Evolutionary conservation across 2,329 filamentous ascomycete species (phyloP), one percentile per base, ranked within the genome.

Genomic region (Neofusicoccum laricinum): DNA sequence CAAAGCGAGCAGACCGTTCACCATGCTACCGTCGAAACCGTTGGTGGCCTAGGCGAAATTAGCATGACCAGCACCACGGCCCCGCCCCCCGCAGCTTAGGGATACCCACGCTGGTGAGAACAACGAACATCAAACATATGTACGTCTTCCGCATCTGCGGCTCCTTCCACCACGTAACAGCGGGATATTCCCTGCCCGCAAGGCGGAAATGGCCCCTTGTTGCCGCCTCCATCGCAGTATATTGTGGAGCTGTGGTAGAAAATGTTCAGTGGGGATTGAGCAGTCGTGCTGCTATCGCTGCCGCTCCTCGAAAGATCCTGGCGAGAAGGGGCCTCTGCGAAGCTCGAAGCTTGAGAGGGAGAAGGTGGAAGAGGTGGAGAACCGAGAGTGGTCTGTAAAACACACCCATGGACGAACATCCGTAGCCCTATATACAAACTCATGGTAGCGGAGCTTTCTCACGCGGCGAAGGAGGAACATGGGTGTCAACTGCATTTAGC

Each of bases 151-250:
- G 62, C 61, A 75, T 62, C 19, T 67, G 68, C 4, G 71, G 65
- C 41, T 73, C 71, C 30, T 68, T 70, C 66, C 71, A 73, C 72
- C 71, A 74, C 17, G 70, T 73, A 41, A 75, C 72, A 43, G 66
- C 68, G 30, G 73, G 71, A 45, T 72, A 73, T 46, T 74, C 72
- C 21, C 66, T 69, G 41, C 67, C 72, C 57, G 69, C 71, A 15
- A 74, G 68, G 66, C 71, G 69, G 66, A 73, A 74, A 25, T 71
- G 70, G 48, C 72, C 72, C 62, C 71, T 72, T 36, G 70, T 72
- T 49, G 72, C 69, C n/a, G 71, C 67, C 46, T 73, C 72, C 72
- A 75, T 75, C 30, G 32, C 66, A 32, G 21, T 34, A 11, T 43
- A 12, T 34, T 2, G 14, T 34, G n/a, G 14, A 10, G 12, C 25